Evolutionary conservation across 73 alveolate genomes (phyloP).

Genomic region (Paramecium pentaurelia): DNA sequence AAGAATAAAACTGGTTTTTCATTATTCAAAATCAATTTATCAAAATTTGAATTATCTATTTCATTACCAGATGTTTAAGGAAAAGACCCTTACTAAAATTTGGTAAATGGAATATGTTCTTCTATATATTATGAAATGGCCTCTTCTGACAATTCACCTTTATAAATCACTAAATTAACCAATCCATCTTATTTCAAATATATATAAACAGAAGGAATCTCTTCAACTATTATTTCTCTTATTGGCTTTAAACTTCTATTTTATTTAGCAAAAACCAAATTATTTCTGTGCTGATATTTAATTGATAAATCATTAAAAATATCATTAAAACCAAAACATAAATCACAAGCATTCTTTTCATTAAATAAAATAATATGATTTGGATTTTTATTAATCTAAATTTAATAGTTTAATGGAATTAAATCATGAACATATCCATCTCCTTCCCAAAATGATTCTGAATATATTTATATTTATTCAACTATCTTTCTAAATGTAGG

Average conservation of each 20-base stretch:
- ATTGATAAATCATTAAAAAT: slow-evolving; percentile 82
- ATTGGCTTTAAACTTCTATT: slow-evolving; percentile 63
- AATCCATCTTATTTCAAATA: neutral
- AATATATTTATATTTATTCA: neutral
- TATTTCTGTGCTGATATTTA: slow-evolving; percentile 38
- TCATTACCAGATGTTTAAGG: neutral
- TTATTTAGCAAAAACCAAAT: slow-evolving; percentile 64
- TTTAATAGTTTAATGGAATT: slow-evolving; percentile 61
- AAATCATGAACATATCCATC: slow-evolving; percentile 43
- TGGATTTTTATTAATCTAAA: slow-evolving; percentile 77
- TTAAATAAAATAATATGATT: slow-evolving; percentile 90
- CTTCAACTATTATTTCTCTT: slow-evolving; percentile 51
- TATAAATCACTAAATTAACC: neutral
- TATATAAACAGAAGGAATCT: slow-evolving; percentile 62
- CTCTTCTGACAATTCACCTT: neutral
- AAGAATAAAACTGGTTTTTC: neutral
- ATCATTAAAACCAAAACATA: slow-evolving; percentile 93
- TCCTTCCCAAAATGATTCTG: neutral
- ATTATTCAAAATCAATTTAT: neutral
- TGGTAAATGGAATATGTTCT: neutral
- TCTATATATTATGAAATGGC: neutral
- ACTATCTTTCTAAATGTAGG: neutral
- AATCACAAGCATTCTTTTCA: slow-evolving; percentile 98
- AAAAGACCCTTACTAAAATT: neutral
- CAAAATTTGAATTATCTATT: neutral